phyloP scores from a whole-genome alignment of 169 alveolate species.

The Eimeria maxima region DNA sequence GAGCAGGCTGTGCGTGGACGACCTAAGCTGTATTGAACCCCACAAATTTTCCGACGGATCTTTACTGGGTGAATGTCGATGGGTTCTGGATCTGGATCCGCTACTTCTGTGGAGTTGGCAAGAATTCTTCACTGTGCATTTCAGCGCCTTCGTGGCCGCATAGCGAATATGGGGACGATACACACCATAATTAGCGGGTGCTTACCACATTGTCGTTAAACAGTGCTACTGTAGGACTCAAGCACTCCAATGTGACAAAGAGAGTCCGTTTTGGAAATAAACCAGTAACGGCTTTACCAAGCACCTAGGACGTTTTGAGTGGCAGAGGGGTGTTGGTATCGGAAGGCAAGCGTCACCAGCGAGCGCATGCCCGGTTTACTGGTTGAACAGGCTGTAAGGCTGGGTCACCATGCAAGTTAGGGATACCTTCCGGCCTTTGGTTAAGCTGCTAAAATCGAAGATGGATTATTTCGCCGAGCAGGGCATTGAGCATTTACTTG shows the following conservation, averaged over 20 bases:
- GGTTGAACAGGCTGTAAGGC: neutral
- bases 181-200: neutral
- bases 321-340: neutral
- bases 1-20: neutral
- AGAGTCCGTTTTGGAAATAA: neutral
- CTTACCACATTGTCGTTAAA: too few relatives aligned
- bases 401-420: neutral
- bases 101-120: too few relatives aligned
- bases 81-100: too few relatives aligned
- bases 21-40: neutral
- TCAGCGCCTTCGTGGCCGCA: too few relatives aligned
- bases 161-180: neutral
- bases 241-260: neutral
- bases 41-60: neutral
- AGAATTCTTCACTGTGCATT: too few relatives aligned
- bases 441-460: neutral
- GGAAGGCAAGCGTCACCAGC: neutral
- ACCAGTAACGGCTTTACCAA: neutral
- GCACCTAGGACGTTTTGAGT: neutral
- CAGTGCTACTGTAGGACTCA: neutral
- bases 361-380: neutral
- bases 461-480: neutral
- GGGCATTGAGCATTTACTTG: neutral
- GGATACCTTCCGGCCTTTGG: neutral
- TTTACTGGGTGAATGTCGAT: neutral